Percentiles rank a stretch among this genome's conserved stretches.
phyloP scores from a whole-genome alignment of 257 asterid species.

The Marsdenia floribunda region DNA sequence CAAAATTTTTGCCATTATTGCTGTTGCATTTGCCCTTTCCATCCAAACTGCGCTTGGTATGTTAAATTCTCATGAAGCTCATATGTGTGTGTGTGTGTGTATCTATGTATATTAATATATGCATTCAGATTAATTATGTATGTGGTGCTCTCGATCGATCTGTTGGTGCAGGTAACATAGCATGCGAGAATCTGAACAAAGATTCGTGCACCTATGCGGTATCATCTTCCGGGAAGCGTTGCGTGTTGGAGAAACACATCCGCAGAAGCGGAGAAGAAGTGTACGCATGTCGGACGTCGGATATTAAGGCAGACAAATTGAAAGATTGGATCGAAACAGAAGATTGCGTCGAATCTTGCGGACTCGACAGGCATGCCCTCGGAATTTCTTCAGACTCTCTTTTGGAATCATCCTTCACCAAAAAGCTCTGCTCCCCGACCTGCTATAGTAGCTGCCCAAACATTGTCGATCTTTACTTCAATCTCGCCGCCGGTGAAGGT shows the following conservation, averaged over 20 bases:
- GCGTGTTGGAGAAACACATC: constrained; percentile 63
- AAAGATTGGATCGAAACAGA: constrained; percentile 56
- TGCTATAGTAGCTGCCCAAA: constrained; percentile 64
- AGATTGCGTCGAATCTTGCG: constrained; percentile 55
- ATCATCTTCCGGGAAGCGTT: constrained; percentile 52
- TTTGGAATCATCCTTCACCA: constrained; percentile 45
- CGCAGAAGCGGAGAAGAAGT: constrained; percentile 40
- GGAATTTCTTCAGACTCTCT: constrained; percentile 89
- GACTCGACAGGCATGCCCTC: constrained; percentile 47
- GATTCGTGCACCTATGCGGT: constrained; percentile 59
- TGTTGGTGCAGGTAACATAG: constrained; percentile 33
- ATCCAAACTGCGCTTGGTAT: constrained; percentile 31
- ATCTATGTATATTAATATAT: too few species aligned
- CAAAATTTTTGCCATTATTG: constrained; percentile 18
- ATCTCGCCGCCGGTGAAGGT: constrained; percentile 85
- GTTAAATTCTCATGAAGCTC: constrained; percentile 1
- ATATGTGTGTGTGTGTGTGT: too few species aligned
- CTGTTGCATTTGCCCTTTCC: constrained; percentile 26
- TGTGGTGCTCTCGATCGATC: neutral
- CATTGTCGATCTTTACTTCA: constrained; percentile 71
- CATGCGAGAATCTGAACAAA: constrained; percentile 45
- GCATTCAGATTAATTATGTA: neutral
- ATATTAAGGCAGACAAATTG: constrained; percentile 47
- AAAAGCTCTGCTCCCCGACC: constrained; percentile 53
- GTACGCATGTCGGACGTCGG: constrained; percentile 51